Evolutionary conservation across 495 filamentous ascomycete genomes (phyloP).

Genomic region (Astrocystis sublimbata): DNA sequence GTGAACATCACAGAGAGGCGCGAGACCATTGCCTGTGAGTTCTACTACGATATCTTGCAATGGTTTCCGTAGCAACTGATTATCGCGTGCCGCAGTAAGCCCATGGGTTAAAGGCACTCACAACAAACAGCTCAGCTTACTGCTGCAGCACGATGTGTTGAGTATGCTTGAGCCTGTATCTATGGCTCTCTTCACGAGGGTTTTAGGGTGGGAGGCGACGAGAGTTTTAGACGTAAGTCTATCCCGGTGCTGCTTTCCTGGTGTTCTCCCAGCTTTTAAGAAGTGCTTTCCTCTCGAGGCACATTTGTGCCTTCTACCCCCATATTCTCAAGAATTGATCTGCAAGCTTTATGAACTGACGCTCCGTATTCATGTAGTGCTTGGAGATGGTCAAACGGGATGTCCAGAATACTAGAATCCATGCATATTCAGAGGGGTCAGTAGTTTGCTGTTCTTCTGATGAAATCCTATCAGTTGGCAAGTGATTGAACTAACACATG

Average conservation of each 20-base stretch:
- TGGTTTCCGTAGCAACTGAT: background rate
- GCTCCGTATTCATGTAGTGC: background rate
- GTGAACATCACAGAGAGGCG: conserved; percentile 21
- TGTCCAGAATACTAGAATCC: conserved; percentile 15
- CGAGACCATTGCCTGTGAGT: conserved; percentile 17
- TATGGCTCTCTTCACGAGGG: conserved; percentile 23
- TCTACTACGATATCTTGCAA: background rate
- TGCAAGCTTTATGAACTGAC: background rate
- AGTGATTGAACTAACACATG: background rate
- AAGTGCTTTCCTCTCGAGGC: background rate
- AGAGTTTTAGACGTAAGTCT: background rate
- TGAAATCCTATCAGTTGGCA: background rate
- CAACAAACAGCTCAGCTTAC: conserved; percentile 26
- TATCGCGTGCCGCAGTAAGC: conserved; percentile 4
- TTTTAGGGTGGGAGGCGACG: conserved; percentile 21
- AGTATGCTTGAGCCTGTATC: conserved; percentile 20
- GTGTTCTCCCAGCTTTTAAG: background rate
- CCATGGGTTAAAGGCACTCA: conserved; percentile 27
- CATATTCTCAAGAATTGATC: background rate
- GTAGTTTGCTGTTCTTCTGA: background rate
- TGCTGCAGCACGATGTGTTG: conserved; percentile 15
- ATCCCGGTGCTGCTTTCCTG: background rate
- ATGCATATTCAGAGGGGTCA: conserved; percentile 19
- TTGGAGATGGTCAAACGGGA: conserved; percentile 16
- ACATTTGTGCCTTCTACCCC: background rate